Evolutionary conservation across 176 grass and related monocot species (phyloP), one percentile per base, ranked within the genome.

Genomic region (Areca catechu): DNA sequence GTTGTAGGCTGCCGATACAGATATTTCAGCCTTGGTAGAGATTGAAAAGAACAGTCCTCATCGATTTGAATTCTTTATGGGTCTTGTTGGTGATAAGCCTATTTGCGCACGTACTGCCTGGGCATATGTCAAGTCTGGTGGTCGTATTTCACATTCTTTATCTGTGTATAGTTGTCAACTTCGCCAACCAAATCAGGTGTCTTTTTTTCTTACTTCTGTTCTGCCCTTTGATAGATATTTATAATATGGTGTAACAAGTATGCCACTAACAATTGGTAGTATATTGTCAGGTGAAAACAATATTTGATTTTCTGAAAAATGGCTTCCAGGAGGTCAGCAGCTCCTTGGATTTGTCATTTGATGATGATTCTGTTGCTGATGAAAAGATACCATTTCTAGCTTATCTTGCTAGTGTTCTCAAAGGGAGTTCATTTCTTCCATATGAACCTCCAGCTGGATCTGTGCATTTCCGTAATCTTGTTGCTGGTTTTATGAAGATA

Each of bases 1-100:
- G 52, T 84, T 79, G 52, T 70, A 98, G 93, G 93, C 93, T 55
- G 81, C 78, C 50, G 93, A 98, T 71, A 98, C 93, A 60, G 93
- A 98, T 77, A 98, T 92, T 66, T 98, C 93, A 48, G 93, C 93
- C 58, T 73, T 98, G 49, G 93, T 98, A 24, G 93, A 92, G 80
- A 98, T 98, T 72, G 93, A 98, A 76, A 98, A 98, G 80, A 98
- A 89, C 50, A 92, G 87, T 67, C 76, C 69, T 19, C 93, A 98
- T 82, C 77, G 93, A 10, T 98, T 98, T 17, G 93, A 98, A 67
- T 98, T 98, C 59, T 98, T 98, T 54, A 98, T 98, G 93, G 87
- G 89, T 72, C 87, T 92, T 72, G 87, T 92, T 57, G 84, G 84
- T 19, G 87, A 98, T 90, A 87, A 92, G 56, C 93, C 93, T 65